Evolutionary conservation across 2,329 filamentous ascomycete genomes (phyloP), one percentile per base, ranked within the genome.

Genomic region (Coniochaeta sp.): DNA sequence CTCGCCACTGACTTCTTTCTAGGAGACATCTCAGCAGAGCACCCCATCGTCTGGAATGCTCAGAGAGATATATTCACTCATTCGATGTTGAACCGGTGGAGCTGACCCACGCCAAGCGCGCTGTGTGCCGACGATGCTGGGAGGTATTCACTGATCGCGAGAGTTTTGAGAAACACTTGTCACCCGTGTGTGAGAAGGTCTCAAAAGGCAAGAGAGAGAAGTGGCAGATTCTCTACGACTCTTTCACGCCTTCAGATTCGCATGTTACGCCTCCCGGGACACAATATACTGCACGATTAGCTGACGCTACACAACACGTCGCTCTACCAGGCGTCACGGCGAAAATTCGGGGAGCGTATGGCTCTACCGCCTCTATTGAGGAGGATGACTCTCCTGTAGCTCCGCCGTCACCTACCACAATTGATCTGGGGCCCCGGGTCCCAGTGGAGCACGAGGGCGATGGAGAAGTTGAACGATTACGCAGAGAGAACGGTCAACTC

Each of bases 61-160:
- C 62, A 8, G 62, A 65, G 5, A 60, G 61, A 22, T 61, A 58
- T 50, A 69, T 71, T 6, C 70, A 70, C 1, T 73, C 71, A 4
- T 74, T 73, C 61, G 67, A 70, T 24, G 62, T 68, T 8, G 43
- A 64, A 6, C 63, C 65, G 9, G 62, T 67, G 7, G 65, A 59
- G 2, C 65, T 62, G 28, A 64, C 57, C 16, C 70, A 72, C 50
- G 69, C 67, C 2, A 64, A 64, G 28, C 67, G 67, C 11, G 71
- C 70, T 1, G 62, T 74, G 33, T 74, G 72, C 62, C 67, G 69
- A 43, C 67, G 60, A 28, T 73, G 72, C 63, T 74, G 71, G 71
- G 60, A 59, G 22, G 34, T 65, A 1, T 74, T 71, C 38, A n/a
- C 22, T 26, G 62, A 69, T 34, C 63, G 62, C 33, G 58, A 59